Evolutionary conservation across 495 filamentous ascomycete species (phyloP), one percentile per base, ranked within the genome.

Genomic region (Lindgomyces ingoldianus): DNA sequence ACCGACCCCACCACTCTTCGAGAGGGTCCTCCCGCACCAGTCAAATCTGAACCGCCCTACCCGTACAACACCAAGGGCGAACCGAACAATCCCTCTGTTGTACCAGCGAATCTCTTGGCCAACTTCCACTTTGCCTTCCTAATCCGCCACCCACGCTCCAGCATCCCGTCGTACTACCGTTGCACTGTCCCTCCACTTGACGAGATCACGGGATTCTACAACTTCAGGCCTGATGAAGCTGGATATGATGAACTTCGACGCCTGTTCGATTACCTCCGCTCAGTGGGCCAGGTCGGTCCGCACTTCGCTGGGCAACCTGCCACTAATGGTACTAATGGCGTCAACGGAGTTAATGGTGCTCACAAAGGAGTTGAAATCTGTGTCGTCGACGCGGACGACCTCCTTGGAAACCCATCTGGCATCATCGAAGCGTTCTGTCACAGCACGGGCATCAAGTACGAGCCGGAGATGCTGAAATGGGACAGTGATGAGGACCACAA

Each of bases 91-190:
- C 93, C 93, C 14, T 96, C 93, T 8, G 87, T 96, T 16, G 74
- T 97, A 52, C 94, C 94, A 14, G 73, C 80, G 1, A 80, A 80
- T 18, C 72, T 91, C 52, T 80, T 96, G 41, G 76, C 80, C 61
- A 73, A 81, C 53, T 97, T 96, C 80, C 91, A 96, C 70, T 96
- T 92, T 80, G 89, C 91, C n/a, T 97, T 98, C 80, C 82, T 98
- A 39, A 97, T 98, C 79, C 92, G 94, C 52, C 91, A 97, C 76
- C 94, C 94, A 27, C 85, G 88, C 54, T 82, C 79, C 73, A 89
- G 89, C 64, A 91, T 98, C 67, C 94, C 94, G 2, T 91, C 87
- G 50, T 98, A 93, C 81, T 96, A 88, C 80, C 91, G 93, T 55
- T 98, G 94, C 83, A 95, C 91, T n/a, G 83, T 95, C 61, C 93